These are phyloP conservation scores for Kentomonas sorsogonicus DNA, from an alignment of 208 protist species.

Conservation along the genomic window DNA sequence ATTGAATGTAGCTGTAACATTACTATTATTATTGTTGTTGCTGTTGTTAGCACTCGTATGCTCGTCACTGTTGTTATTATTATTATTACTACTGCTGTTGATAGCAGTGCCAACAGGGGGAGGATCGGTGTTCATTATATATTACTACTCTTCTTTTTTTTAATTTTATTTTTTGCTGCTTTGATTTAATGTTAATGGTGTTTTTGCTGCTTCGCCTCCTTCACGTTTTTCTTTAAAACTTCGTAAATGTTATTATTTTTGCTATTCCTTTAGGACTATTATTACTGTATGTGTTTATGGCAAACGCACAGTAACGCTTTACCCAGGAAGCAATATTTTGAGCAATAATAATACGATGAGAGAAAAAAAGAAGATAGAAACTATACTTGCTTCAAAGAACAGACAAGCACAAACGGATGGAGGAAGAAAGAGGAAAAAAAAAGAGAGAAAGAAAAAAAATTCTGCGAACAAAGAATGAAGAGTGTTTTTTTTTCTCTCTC, in stretches of 20 bases:
- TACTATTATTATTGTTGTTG: constrained; percentile 6
- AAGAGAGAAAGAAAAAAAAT: constrained; percentile 18
- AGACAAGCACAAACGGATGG: neutral
- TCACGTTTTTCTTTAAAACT: constrained; percentile 1
- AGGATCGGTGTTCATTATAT: neutral
- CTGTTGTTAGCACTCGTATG: neutral
- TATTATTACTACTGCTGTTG: neutral
- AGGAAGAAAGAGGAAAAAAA: neutral
- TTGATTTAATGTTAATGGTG: neutral
- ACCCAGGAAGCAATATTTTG: too few species aligned
- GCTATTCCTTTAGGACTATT: too few species aligned
- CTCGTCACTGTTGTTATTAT: constrained; percentile 1
- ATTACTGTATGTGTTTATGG: too few species aligned
- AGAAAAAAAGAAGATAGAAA: neutral
- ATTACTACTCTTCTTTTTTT: constrained; percentile 9
- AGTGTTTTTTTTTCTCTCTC: too few species aligned
- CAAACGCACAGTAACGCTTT: too few species aligned
- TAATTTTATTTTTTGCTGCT: constrained; percentile 11
- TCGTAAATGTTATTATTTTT: too few species aligned
- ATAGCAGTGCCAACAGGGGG: neutral
- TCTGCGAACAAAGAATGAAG: too few species aligned
- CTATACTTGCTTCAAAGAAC: neutral
- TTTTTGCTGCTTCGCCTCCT: constrained; percentile 8
- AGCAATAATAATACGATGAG: too few species aligned
- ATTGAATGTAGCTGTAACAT: too few species aligned